A percentile compares a stretch with the other conserved stretches of the same genome.
phyloP scores from a whole-genome alignment of 345 rosid genomes.

The Tarenaya hassleriana region DNA sequence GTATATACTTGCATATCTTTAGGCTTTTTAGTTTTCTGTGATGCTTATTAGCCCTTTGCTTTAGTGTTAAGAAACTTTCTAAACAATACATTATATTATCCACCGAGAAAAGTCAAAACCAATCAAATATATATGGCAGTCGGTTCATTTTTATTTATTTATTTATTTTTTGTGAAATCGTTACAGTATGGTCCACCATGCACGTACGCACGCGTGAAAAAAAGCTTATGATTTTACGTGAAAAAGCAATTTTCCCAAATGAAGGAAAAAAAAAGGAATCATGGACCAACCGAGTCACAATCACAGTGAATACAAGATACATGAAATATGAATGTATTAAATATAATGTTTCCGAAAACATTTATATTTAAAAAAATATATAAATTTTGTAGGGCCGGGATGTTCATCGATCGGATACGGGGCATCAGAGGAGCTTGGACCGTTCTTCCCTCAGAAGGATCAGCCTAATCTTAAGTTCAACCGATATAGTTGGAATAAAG shows the following conservation, averaged over 20 bases:
- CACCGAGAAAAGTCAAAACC: conserved; percentile 22
- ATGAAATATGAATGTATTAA: too few species aligned
- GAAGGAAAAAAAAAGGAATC: too few species aligned
- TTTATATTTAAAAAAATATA: conserved; percentile 1
- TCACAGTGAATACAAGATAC: too few species aligned
- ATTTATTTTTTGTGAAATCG: neutral
- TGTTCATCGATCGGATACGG: conserved; percentile 80
- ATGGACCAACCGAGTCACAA: too few species aligned
- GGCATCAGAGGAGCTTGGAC: conserved; percentile 72
- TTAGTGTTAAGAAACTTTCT: conserved; percentile 18
- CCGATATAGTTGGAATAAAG: conserved; percentile 64
- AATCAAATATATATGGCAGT: conserved; percentile 19
- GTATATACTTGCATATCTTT: conserved; percentile 12
- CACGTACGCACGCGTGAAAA: conserved; percentile 35
- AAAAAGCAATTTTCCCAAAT: too few species aligned
- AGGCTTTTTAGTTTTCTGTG: conserved; percentile 25
- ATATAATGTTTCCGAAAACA: neutral
- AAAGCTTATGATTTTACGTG: neutral
- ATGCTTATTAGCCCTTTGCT: conserved; percentile 23
- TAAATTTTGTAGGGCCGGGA: conserved; percentile 54
- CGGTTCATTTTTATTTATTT: conserved; percentile 15
- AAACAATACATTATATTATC: conserved; percentile 4
- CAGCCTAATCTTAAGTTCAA: conserved; percentile 42
- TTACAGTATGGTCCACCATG: conserved; percentile 36
- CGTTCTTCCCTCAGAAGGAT: conserved; percentile 63